Evolutionary conservation across 768 basidiomycete genomes (phyloP).

Genomic region (Boletus tylopilopsis): DNA sequence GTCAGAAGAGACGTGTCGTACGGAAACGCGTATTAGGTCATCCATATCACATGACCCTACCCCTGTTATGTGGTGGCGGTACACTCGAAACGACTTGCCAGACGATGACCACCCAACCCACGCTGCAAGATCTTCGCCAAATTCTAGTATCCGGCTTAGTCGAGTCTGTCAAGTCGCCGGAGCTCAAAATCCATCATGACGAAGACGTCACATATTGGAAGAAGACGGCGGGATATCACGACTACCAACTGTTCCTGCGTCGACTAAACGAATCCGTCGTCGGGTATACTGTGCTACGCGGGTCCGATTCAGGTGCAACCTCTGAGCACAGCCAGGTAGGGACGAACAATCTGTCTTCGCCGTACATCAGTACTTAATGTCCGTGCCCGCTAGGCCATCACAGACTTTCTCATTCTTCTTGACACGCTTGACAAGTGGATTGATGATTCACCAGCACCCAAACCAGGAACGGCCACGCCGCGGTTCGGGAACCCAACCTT

Average conservation of each 20-base stretch:
- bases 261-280: constrained; percentile 76
- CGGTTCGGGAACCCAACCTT: constrained; percentile 93
- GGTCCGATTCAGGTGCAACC: background rate
- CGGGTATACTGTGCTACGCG: constrained; percentile 51
- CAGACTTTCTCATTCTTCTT: constrained; percentile 51
- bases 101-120: constrained; percentile 13
- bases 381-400: constrained; percentile 39
- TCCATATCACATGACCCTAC: constrained; percentile 14
- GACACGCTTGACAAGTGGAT: constrained; percentile 71
- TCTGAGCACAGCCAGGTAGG: constrained; percentile 20
- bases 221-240: constrained; percentile 62
- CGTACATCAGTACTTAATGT: background rate
- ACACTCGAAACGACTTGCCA: background rate
- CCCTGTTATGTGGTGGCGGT: background rate
- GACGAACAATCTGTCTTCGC: background rate
- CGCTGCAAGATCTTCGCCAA: constrained; percentile 30
- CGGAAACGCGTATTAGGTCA: constrained; percentile 27
- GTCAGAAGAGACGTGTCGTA: background rate
- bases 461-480: constrained; percentile 52
- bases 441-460: constrained; percentile 70
- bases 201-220: constrained; percentile 74
- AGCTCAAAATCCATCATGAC: constrained; percentile 65
- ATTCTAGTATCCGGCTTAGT: constrained; percentile 24
- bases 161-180: constrained; percentile 31
- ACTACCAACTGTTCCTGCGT: constrained; percentile 72